phyloP scores from a whole-genome alignment of 345 rosid species.

The Noccaea caerulescens region DNA sequence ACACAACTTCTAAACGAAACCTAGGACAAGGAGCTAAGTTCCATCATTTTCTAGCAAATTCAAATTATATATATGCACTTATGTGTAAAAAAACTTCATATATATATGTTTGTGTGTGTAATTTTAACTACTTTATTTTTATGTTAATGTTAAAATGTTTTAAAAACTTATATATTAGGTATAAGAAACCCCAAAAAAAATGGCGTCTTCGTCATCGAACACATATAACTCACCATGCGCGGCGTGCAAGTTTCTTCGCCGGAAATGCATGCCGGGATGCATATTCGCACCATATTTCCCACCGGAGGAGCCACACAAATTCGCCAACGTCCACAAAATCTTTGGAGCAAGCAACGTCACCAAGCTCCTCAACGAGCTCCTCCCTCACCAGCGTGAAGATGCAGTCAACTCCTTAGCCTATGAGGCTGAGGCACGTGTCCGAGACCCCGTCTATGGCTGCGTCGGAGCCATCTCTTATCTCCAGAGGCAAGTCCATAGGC shows the following conservation, averaged over 20 bases:
- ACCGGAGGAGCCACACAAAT: slow-evolving; percentile 95
- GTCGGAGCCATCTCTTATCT: slow-evolving; percentile 89
- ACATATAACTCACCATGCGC: slow-evolving; percentile 97
- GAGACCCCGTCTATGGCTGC: slow-evolving; percentile 93
- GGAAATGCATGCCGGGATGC: slow-evolving; percentile 94
- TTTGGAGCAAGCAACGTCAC: slow-evolving; percentile 96
- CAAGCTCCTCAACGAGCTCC: slow-evolving; percentile 86
- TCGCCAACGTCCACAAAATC: slow-evolving; percentile 92
- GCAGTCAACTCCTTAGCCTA: slow-evolving; percentile 94
- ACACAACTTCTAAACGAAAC: slow-evolving; percentile 6
- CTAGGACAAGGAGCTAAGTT: neutral
- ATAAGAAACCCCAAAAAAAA: neutral
- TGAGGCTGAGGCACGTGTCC: slow-evolving; percentile 92
- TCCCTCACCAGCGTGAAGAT: slow-evolving; percentile 91
- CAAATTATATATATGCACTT: neutral
- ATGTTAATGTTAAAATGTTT: slow-evolving; percentile 14
- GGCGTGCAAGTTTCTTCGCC: slow-evolving; percentile 90
- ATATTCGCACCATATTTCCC: slow-evolving; percentile 95
- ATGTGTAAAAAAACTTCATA: neutral
- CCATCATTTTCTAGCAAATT: slow-evolving; percentile 23
- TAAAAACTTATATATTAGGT: slow-evolving; percentile 18
- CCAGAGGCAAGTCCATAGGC: slow-evolving; percentile 86
- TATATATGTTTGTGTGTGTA: neutral
- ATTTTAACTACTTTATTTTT: neutral
- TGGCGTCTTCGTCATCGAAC: slow-evolving; percentile 66